These are phyloP conservation scores for Alternaria atra DNA, from an alignment of 2,329 filamentous ascomycete species.

Conservation along the genomic window DNA sequence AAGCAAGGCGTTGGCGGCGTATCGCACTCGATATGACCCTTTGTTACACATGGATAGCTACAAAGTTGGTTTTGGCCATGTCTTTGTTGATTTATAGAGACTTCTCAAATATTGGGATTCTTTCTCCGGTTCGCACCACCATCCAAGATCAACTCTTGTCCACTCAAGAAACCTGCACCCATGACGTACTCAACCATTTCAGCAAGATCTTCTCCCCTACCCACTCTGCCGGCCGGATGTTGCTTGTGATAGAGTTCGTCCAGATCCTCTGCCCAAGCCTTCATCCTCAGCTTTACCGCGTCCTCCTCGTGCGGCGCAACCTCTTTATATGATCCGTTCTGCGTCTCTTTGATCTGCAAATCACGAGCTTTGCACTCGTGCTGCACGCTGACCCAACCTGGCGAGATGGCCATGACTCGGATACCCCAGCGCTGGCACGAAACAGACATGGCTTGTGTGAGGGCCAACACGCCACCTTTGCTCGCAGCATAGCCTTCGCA, in stretches of 20 bases:
- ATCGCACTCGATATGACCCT: not conserved
- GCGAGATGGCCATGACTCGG: slow-evolving; percentile 58
- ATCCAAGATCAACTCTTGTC: slow-evolving; percentile 37
- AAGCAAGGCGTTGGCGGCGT: slow-evolving; percentile 16
- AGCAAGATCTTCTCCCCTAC: slow-evolving; percentile 59
- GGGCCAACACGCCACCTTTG: slow-evolving; percentile 60
- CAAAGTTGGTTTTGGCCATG: not conserved
- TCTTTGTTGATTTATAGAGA: not conserved
- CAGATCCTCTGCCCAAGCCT: slow-evolving; percentile 57
- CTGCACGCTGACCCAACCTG: slow-evolving; percentile 61
- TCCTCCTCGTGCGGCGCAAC: slow-evolving; percentile 29
- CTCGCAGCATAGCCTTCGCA: slow-evolving; percentile 61
- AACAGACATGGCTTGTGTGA: slow-evolving; percentile 60
- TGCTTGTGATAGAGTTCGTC: slow-evolving; percentile 57
- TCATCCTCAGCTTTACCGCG: slow-evolving; percentile 21
- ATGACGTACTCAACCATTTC: slow-evolving; percentile 54
- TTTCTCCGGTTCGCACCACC: slow-evolving; percentile 36
- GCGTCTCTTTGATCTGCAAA: slow-evolving; percentile 43
- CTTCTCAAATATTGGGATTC: slow-evolving; percentile 30
- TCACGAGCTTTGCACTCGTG: slow-evolving; percentile 55
- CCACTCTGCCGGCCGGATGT: slow-evolving; percentile 60
- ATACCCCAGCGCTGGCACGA: slow-evolving; percentile 55
- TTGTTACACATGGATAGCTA: not conserved
- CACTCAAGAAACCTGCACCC: slow-evolving; percentile 53
- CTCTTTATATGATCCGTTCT: slow-evolving; percentile 27